These are phyloP conservation scores for Nicotiana noctiflora DNA, from an alignment of 257 asterid genomes.

Conservation along the genomic window DNA sequence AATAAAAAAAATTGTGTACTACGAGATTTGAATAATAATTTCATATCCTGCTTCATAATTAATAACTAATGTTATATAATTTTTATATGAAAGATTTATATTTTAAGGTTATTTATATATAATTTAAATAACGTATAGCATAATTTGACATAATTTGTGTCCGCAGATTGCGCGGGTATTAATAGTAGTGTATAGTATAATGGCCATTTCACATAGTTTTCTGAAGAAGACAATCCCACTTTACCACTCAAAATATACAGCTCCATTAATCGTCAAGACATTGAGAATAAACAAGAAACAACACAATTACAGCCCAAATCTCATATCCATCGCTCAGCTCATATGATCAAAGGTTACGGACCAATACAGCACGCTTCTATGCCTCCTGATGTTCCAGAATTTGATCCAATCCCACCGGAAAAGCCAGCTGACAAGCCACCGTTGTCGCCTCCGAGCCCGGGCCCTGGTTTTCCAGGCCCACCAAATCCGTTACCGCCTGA, in stretches of 20 bases:
- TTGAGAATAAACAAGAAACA: not conserved
- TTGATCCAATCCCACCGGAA: slow-evolving; percentile 50
- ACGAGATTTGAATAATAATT: too few relatives aligned
- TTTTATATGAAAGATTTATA: too few relatives aligned
- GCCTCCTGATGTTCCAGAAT: slow-evolving; percentile 37
- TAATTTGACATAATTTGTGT: too few relatives aligned
- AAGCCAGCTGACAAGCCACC: slow-evolving; percentile 46
- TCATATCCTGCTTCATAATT: too few relatives aligned
- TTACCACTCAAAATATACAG: not conserved
- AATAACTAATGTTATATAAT: too few relatives aligned
- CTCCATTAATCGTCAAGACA: not conserved
- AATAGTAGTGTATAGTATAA: not conserved
- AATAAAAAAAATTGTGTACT: too few relatives aligned
- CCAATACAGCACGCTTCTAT: slow-evolving; percentile 19
- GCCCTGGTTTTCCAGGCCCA: slow-evolving; percentile 38
- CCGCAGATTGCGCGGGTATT: too few relatives aligned
- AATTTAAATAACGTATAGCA: too few relatives aligned
- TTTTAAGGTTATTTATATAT: too few relatives aligned
- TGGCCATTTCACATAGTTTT: not conserved
- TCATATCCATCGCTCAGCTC: not conserved
- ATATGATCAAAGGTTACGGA: not conserved
- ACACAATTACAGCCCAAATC: not conserved
- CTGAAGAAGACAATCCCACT: not conserved
- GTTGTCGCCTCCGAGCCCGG: not conserved
- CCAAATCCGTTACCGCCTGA: slow-evolving; percentile 35